These are phyloP conservation scores for Besnoitia besnoiti DNA, from an alignment of 169 alveolate genomes.

Conservation along the genomic window DNA sequence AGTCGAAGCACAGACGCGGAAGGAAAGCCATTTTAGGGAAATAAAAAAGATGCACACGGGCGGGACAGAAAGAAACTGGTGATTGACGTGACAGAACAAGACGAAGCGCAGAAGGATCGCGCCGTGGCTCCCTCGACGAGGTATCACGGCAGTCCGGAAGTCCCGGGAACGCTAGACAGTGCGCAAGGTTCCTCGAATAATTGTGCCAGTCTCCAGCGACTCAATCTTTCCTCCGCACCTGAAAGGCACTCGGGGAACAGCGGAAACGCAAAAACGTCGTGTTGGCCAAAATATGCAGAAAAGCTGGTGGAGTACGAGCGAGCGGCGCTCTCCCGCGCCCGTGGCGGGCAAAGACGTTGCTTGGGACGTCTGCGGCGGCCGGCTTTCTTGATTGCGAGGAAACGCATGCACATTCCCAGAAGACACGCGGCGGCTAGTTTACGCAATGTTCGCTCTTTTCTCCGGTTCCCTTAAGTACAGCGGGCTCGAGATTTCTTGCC, in stretches of 20 bases:
- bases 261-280: no score
- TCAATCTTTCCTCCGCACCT: no score
- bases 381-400: not conserved
- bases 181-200: no score
- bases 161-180: no score
- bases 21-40: not conserved
- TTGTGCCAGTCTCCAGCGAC: no score
- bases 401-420: constrained; percentile 5
- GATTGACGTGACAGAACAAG: not conserved
- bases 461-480: not conserved
- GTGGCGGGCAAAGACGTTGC: not conserved
- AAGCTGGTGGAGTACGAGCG: no score
- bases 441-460: not conserved
- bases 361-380: not conserved
- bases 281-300: no score
- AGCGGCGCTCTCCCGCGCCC: not conserved
- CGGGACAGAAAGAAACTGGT: no score
- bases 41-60: not conserved
- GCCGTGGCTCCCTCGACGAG: not conserved
- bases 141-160: not conserved
- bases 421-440: not conserved
- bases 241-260: no score
- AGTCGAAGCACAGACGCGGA: not conserved
- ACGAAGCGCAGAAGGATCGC: not conserved
- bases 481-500: no score